phyloP scores from a whole-genome alignment of 805 yeast genomes.

The Naumovozyma castellii region DNA sequence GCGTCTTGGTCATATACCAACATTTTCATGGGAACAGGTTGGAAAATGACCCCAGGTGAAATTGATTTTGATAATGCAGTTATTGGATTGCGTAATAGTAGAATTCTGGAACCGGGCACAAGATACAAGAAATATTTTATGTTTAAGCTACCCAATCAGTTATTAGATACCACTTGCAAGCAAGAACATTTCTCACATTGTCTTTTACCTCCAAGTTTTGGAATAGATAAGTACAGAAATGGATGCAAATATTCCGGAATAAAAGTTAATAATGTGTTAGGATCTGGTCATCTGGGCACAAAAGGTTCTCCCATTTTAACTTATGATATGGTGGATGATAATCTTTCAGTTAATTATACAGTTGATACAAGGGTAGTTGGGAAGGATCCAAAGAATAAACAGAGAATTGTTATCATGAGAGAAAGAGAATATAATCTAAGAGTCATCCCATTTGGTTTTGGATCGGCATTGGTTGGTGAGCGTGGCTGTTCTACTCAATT shows the following conservation, averaged over 20 bases:
- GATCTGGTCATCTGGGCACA: constrained; percentile 44
- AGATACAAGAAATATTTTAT: constrained; percentile 48
- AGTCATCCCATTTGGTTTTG: constrained; percentile 25
- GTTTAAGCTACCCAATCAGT: constrained; percentile 44
- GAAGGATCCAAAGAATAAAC: constrained; percentile 21
- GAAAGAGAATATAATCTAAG: constrained; percentile 17
- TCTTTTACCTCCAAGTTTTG: constrained; percentile 35
- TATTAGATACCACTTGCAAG: constrained; percentile 44
- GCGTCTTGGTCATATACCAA: constrained; percentile 42
- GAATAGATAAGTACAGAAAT: constrained; percentile 26
- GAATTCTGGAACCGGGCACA: constrained; percentile 37
- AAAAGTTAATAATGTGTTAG: constrained; percentile 33
- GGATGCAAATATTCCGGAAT: constrained; percentile 19
- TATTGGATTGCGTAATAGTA: constrained; percentile 37
- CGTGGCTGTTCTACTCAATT: constrained; percentile 7
- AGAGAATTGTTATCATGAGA: constrained; percentile 13
- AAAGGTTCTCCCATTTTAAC: constrained; percentile 47
- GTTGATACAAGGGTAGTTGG: constrained; percentile 50
- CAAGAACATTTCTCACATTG: constrained; percentile 31
- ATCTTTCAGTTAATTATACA: constrained; percentile 38
- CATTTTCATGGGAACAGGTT: constrained; percentile 42
- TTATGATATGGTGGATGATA: constrained; percentile 33
- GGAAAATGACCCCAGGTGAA: constrained; percentile 13
- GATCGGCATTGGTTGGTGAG: constrained; percentile 8
- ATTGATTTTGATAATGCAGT: constrained; percentile 22